Evolutionary conservation across 352 stramenopile species (phyloP).

Genomic region (Phytophthora melonis): DNA sequence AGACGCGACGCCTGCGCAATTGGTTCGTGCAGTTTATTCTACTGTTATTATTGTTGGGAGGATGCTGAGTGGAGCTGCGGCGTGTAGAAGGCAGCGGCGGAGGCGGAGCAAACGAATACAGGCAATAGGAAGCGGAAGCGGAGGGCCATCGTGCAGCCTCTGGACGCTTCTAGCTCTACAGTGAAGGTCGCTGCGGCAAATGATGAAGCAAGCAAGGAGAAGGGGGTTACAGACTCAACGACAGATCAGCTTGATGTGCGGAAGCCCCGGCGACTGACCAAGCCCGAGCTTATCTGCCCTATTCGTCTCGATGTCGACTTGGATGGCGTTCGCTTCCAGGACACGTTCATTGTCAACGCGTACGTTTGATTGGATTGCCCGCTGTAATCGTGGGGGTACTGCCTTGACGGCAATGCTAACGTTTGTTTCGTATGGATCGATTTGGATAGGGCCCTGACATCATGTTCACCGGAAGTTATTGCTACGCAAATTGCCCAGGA

Average conservation of each 20-base stretch:
- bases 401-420: conserved; percentile 1
- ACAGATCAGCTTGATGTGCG: conserved; percentile 30
- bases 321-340: conserved; percentile 78
- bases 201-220: conserved; percentile 6
- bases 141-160: conserved; percentile 52
- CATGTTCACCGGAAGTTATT: conserved; percentile 59
- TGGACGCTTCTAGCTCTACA: conserved; percentile 28
- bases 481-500: conserved; percentile 68
- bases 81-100: conserved; percentile 32
- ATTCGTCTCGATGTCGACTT: conserved; percentile 84
- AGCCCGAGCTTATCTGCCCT: conserved; percentile 65
- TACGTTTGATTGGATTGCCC: conserved; percentile 37
- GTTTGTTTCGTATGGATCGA: neutral
- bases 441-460: conserved; percentile 30
- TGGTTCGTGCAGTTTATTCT: conserved; percentile 25
- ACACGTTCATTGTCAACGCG: conserved; percentile 78
- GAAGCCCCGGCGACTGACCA: conserved; percentile 24
- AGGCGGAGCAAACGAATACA: conserved; percentile 16
- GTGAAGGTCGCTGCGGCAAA: conserved; percentile 1
- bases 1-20: conserved; percentile 41
- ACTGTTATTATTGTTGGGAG: neutral
- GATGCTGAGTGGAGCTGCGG: neutral
- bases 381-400: neutral
- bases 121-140: conserved; percentile 73
- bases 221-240: conserved; percentile 15